These are phyloP conservation scores for Xylariaceae sp. DNA, from an alignment of 2,329 filamentous ascomycete species.

Conservation along the genomic window DNA sequence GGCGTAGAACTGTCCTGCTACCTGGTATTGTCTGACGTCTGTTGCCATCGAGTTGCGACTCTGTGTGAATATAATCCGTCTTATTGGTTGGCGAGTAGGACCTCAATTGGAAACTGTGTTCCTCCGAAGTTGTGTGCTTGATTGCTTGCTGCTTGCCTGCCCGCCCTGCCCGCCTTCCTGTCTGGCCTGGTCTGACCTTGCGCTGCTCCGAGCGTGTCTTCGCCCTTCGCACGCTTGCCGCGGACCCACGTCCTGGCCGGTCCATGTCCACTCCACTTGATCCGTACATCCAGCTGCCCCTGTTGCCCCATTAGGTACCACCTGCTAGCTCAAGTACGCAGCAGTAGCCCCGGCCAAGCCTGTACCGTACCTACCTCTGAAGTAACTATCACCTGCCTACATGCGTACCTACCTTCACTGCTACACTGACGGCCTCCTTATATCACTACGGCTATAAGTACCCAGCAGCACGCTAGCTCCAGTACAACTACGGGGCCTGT, in stretches of 20 bases:
- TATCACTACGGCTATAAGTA: background rate
- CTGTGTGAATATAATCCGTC: background rate
- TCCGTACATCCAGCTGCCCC: background rate
- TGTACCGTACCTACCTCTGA: background rate
- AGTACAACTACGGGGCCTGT: background rate
- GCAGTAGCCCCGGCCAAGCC: background rate
- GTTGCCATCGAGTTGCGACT: background rate
- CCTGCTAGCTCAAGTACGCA: background rate
- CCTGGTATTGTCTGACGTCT: background rate
- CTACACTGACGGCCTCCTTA: background rate
- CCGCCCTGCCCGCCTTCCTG: background rate
- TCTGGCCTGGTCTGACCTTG: background rate
- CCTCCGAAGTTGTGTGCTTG: background rate
- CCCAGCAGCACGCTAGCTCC: background rate
- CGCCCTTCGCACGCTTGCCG: background rate
- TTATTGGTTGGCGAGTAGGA: background rate
- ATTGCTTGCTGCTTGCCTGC: background rate
- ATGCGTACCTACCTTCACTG: background rate
- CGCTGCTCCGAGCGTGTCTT: background rate
- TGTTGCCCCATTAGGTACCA: background rate
- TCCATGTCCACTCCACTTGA: background rate
- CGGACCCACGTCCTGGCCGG: background rate
- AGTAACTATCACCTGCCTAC: background rate
- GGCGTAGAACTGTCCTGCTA: conserved; percentile 20
- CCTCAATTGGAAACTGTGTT: conserved; percentile 4